These are phyloP conservation scores for Radiomyces spectabilis DNA, from an alignment of 192 early-diverging fungal genomes.

Conservation along the genomic window DNA sequence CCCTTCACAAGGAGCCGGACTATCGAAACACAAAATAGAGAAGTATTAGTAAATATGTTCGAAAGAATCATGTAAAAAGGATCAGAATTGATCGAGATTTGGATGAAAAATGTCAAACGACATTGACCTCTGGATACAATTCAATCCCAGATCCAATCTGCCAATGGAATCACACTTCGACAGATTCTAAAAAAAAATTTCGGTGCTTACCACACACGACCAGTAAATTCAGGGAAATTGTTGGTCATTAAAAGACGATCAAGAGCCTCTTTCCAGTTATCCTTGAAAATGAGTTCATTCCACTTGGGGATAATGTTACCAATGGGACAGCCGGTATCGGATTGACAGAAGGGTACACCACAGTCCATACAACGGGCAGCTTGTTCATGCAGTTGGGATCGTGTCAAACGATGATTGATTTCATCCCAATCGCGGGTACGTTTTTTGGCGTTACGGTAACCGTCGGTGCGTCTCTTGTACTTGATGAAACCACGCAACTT, in stretches of 20 bases:
- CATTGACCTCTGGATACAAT: no score
- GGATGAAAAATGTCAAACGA: no score
- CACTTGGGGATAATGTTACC: constrained; percentile 99
- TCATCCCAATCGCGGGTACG: constrained; percentile 91
- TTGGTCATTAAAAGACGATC: constrained; percentile 92
- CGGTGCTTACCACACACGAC: constrained; percentile 77
- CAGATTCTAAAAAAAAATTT: constrained; percentile 1
- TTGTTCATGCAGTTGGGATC: constrained; percentile 80
- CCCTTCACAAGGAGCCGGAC: constrained; percentile 97
- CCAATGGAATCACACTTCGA: no score
- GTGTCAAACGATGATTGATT: constrained; percentile 82
- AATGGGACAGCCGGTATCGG: constrained; percentile 94
- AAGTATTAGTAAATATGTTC: no score
- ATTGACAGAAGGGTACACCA: constrained; percentile 98
- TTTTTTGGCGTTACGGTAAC: constrained; percentile 77
- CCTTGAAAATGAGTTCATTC: constrained; percentile 95
- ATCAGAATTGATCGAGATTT: no score
- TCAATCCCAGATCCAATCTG: no score
- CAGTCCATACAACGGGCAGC: constrained; percentile 98
- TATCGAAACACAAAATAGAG: constrained; percentile 33
- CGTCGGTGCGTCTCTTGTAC: constrained; percentile 84
- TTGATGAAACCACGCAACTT: constrained; percentile 94
- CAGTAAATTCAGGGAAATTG: constrained; percentile 99
- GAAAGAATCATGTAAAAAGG: no score
- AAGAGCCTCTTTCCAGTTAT: constrained; percentile 95